Percentiles rank a stretch among this genome's conserved stretches.
phyloP scores from a whole-genome alignment of 495 filamentous ascomycete genomes.

The Acidiella bohemica region DNA sequence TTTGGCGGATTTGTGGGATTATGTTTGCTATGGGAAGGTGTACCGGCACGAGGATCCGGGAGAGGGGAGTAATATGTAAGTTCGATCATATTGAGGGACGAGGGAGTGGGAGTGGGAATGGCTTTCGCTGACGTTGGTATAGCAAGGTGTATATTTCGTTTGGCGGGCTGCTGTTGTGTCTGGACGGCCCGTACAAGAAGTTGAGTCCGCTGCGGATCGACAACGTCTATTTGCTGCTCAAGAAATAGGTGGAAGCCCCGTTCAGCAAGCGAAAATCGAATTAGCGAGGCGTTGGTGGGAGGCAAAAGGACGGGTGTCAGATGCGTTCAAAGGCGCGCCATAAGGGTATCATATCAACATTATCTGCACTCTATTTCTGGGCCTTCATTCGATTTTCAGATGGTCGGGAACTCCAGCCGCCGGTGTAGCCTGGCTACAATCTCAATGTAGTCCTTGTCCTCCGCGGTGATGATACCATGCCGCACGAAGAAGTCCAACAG shows the following conservation, averaged over 20 bases:
- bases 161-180: slow-evolving; percentile 73
- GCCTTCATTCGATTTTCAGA: slow-evolving; percentile 18
- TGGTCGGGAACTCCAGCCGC: slow-evolving; percentile 65
- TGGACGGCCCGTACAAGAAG: slow-evolving; percentile 93
- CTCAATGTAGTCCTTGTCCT: slow-evolving; percentile 75
- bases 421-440: slow-evolving; percentile 67
- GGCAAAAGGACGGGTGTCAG: neutral
- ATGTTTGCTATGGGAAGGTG: slow-evolving; percentile 94
- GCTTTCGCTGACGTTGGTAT: slow-evolving; percentile 18
- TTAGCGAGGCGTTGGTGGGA: slow-evolving; percentile 21
- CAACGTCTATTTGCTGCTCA: slow-evolving; percentile 81
- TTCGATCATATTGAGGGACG: slow-evolving; percentile 15
- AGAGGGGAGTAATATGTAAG: slow-evolving; percentile 72
- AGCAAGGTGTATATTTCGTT: slow-evolving; percentile 91
- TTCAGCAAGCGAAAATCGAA: neutral
- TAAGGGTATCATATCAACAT: slow-evolving; percentile 8
- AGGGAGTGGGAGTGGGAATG: neutral
- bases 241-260: slow-evolving; percentile 47
- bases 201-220: slow-evolving; percentile 80
- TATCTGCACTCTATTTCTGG: neutral
- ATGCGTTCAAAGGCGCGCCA: neutral
- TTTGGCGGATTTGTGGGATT: slow-evolving; percentile 86
- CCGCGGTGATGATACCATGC: slow-evolving; percentile 64
- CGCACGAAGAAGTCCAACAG: slow-evolving; percentile 84
- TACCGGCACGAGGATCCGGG: slow-evolving; percentile 88